Conservation (phyloP, 805 yeast species). For the Suhomyces xylopsoci region DNA sequence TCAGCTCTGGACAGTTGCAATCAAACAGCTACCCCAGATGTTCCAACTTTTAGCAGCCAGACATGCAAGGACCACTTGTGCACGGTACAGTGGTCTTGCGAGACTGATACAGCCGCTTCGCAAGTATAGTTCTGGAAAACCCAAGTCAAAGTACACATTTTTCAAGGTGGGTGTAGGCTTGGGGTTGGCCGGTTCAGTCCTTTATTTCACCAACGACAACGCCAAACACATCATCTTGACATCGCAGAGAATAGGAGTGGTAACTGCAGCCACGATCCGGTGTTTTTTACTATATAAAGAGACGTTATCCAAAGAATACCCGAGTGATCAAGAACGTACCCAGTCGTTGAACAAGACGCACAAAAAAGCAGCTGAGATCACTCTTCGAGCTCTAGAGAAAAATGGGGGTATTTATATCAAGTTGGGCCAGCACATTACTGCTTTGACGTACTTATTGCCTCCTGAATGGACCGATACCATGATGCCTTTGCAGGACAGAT, state of each 20-base stretch:
- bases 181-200: constrained; percentile 25
- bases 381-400: constrained; percentile 71
- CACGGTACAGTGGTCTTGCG: not conserved
- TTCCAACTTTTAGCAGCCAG: not conserved
- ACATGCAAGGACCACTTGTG: not conserved
- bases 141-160: constrained; percentile 3
- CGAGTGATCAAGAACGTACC: constrained; percentile 41
- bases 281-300: constrained; percentile 72
- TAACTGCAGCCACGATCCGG: constrained; percentile 61
- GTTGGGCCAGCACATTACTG: constrained; percentile 91
- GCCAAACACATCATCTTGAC: constrained; percentile 35
- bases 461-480: constrained; percentile 93
- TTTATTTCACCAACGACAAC: constrained; percentile 37
- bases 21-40: not conserved
- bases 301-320: constrained; percentile 47
- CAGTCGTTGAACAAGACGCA: constrained; percentile 67
- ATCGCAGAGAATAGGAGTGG: constrained; percentile 56
- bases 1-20: not conserved
- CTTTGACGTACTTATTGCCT: constrained; percentile 88
- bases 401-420: constrained; percentile 95
- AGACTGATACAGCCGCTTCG: not conserved
- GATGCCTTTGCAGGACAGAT: constrained; percentile 87
- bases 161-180: constrained; percentile 27
- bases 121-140: not conserved
- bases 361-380: constrained; percentile 68